A percentile compares a stretch with the other conserved stretches of the same genome.
phyloP scores from a whole-genome alignment of 2,329 filamentous ascomycete species.

The Malbranchea zuffiana region DNA sequence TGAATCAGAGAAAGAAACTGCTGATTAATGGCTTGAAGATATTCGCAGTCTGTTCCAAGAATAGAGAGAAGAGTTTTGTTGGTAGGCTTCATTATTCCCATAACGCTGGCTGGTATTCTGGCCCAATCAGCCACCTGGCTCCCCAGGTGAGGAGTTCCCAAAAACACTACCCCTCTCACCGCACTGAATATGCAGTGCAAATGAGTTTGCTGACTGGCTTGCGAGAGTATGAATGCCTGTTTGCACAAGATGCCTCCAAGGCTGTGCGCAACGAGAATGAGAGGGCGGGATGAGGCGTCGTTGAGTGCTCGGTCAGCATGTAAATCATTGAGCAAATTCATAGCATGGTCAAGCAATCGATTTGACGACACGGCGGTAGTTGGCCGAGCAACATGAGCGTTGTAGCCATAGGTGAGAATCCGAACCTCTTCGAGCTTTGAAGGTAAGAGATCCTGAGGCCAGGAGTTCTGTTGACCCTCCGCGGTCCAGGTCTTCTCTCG shows the following conservation, averaged over 20 bases:
- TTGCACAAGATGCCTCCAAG: no score
- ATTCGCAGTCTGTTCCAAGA: neutral
- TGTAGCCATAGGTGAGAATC: slow-evolving; percentile 14
- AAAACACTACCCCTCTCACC: neutral
- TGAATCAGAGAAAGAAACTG: neutral
- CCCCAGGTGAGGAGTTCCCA: neutral
- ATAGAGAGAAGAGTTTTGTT: neutral
- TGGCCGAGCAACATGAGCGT: slow-evolving; percentile 7
- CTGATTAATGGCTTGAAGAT: neutral
- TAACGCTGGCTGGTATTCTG: neutral
- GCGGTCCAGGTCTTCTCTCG: slow-evolving; percentile 26
- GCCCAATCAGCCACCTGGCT: neutral
- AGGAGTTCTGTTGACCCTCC: slow-evolving; percentile 5
- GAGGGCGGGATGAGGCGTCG: no score
- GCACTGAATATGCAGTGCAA: no score
- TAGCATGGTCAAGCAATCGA: no score
- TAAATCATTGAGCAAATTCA: no score
- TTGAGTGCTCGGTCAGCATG: no score
- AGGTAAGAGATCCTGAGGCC: slow-evolving; percentile 16
- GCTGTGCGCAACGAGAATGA: no score
- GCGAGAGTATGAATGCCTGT: no score
- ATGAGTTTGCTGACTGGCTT: no score
- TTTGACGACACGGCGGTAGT: no score
- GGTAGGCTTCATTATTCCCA: neutral
- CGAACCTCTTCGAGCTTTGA: slow-evolving; percentile 9